Evolutionary conservation across 306 rosid genomes (phyloP), one percentile per base, ranked within the genome.

Genomic region (Alnus glutinosa): DNA sequence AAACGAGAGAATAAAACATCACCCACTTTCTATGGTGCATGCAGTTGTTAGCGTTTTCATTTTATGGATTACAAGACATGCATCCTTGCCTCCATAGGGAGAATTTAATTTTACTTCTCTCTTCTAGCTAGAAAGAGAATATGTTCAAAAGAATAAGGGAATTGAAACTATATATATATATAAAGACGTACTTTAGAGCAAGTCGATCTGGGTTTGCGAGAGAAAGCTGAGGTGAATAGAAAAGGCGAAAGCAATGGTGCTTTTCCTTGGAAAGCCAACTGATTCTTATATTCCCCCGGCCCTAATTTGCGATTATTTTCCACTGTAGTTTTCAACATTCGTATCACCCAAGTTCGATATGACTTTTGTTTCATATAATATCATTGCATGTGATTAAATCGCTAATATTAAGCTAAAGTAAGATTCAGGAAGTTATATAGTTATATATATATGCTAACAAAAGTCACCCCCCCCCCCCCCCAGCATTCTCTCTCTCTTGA

Each of bases 261-360:
- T 71, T 85, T 85, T 76, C 59, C 73, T 85, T 55, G 50, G 47
- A 85, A 85, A 82, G 86, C 50, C 7, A 74, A 47, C 50, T 75
- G 86, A 90, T 89, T 86, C 92, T 83, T 88, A 83, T 87, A 85
- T 88, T 92, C 90, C 82, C 73, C 73, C 82, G 0, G 44, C 91
- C 73, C 80, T 59, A 85, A 80, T 77, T 50, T 80, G 90, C 66
- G 79, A 74, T 76, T 76, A 73, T 66, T 18, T 77, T 78, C 75
- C 46, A 4, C 68, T 83, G 83, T 83, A 74, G 81, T 80, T 89
- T 88, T 89, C 92, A 87, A 92, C 89, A 87, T 89, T 89, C 96
- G 89, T 85, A 88, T 90, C 94, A 8, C 80, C 68, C 49, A 88
- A 83, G 85, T 85, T 87, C 78, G 90, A 87, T 85, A 88, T 82